These are phyloP conservation scores for Chalciporus piperatus DNA, from an alignment of 768 basidiomycete species.

Conservation along the genomic window DNA sequence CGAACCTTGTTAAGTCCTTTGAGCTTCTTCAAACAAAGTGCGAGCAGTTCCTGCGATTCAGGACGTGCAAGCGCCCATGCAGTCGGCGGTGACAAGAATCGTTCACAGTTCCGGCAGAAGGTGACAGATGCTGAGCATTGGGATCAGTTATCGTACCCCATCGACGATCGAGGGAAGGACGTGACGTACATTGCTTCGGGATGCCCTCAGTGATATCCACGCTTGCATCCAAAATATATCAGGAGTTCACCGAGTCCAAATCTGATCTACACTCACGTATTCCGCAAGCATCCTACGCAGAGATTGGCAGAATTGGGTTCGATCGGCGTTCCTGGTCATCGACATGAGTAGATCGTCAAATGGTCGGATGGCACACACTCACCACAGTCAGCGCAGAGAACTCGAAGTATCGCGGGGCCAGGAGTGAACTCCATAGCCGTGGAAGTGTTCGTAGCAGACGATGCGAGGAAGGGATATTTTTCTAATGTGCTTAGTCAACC, in stretches of 20 bases:
- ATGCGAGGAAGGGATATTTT: background rate
- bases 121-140: constrained; percentile 69
- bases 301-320: constrained; percentile 91
- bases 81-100: constrained; percentile 87
- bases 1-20: constrained; percentile 93
- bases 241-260: background rate
- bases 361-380: constrained; percentile 16
- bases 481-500: constrained; percentile 16
- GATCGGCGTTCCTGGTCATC: constrained; percentile 67
- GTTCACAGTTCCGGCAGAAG: constrained; percentile 94
- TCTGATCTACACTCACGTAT: constrained; percentile 56
- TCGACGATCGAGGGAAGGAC: background rate
- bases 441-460: background rate
- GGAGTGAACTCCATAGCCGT: constrained; percentile 74
- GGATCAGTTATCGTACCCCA: too few relatives aligned
- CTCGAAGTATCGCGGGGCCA: constrained; percentile 71
- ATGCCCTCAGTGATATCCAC: constrained; percentile 99
- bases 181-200: constrained; percentile 79
- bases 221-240: constrained; percentile 33
- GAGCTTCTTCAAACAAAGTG: constrained; percentile 92
- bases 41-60: constrained; percentile 90
- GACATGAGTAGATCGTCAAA: constrained; percentile 2
- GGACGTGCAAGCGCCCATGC: constrained; percentile 84
- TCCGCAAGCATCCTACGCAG: constrained; percentile 84
- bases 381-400: constrained; percentile 90